Percentiles rank a stretch among this genome's conserved stretches.
Evolutionary conservation across 495 filamentous ascomycete species (phyloP).

Genomic region (Trypethelium eluteriae): DNA sequence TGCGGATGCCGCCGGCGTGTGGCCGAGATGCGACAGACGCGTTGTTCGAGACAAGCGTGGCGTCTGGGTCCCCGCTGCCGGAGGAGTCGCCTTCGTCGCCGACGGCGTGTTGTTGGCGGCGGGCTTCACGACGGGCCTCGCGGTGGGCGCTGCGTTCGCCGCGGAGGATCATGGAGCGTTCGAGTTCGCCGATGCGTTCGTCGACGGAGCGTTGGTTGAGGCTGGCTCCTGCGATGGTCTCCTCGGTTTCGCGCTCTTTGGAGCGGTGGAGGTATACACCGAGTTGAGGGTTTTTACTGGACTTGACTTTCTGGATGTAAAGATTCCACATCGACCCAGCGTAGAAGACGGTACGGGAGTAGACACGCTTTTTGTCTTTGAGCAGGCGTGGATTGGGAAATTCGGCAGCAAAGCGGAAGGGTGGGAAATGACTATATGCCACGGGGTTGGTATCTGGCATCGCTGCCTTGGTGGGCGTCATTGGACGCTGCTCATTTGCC

Average conservation of each 20-base stretch:
- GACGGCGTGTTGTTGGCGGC: conserved; percentile 18
- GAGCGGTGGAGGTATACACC: conserved; percentile 56
- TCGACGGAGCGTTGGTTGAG: conserved; percentile 39
- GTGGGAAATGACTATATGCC: conserved; percentile 49
- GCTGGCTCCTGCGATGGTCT: conserved; percentile 30
- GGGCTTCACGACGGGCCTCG: conserved; percentile 20
- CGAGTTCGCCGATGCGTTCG: conserved; percentile 44
- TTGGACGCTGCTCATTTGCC: conserved; percentile 30
- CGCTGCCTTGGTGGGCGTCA: conserved; percentile 15
- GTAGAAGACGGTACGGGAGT: conserved; percentile 56
- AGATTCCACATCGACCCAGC: conserved; percentile 55
- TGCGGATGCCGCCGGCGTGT: conserved; percentile 7
- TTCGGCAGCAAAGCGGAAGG: conserved; percentile 53
- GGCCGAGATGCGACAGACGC: conserved; percentile 10
- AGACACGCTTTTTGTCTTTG: conserved; percentile 55
- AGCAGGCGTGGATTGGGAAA: conserved; percentile 49
- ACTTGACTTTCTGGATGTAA: conserved; percentile 54
- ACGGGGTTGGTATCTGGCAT: conserved; percentile 33
- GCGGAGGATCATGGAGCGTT: conserved; percentile 41
- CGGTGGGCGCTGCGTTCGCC: conserved; percentile 35
- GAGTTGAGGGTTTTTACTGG: conserved; percentile 47
- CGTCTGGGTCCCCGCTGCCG: conserved; percentile 38
- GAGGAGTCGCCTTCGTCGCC: conserved; percentile 35
- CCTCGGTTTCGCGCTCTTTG: conserved; percentile 48
- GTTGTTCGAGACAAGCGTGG: conserved; percentile 21